phyloP scores from a whole-genome alignment of 2,329 filamentous ascomycete species.

The Penicillium griseofulvum region DNA sequence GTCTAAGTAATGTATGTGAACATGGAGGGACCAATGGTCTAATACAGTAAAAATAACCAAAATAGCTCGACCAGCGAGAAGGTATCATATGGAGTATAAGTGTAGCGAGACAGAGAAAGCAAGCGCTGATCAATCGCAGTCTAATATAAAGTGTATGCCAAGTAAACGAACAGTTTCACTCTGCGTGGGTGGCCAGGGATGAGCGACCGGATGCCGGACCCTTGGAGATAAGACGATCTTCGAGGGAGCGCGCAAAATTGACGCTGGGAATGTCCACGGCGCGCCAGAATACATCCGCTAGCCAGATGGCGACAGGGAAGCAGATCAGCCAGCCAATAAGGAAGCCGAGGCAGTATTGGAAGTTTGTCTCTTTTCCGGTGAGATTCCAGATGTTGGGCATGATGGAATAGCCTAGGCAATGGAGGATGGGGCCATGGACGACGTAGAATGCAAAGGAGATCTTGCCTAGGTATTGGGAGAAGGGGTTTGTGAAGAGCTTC shows the following conservation, averaged over 20 bases:
- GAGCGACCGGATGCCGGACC: conserved; percentile 6
- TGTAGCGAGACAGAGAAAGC: not conserved
- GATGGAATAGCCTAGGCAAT: conserved; percentile 44
- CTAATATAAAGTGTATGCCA: not conserved
- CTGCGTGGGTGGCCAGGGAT: conserved; percentile 2
- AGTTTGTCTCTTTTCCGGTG: conserved; percentile 40
- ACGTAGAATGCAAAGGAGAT: conserved; percentile 51
- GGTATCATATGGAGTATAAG: conserved; percentile 1
- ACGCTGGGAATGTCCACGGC: conserved; percentile 53
- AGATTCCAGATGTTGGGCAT: conserved; percentile 43
- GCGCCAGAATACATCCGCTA: conserved; percentile 60
- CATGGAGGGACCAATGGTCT: not conserved
- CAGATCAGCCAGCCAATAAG: conserved; percentile 42
- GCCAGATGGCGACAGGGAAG: conserved; percentile 50
- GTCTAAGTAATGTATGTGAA: not conserved
- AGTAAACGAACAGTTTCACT: conserved; percentile 2
- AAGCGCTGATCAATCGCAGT: not conserved
- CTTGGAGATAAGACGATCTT: conserved; percentile 34
- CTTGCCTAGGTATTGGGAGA: conserved; percentile 48
- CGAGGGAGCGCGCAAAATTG: conserved; percentile 52
- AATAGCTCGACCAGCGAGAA: conserved; percentile 7
- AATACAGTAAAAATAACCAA: conserved; percentile 1
- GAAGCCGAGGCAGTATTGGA: conserved; percentile 41
- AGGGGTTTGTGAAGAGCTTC: conserved; percentile 39
- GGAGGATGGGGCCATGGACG: conserved; percentile 47